Percentiles rank a stretch among this genome's conserved stretches.
These are phyloP conservation scores for Linderina pennispora DNA, from an alignment of 192 early-diverging fungal genomes.

Conservation along the genomic window DNA sequence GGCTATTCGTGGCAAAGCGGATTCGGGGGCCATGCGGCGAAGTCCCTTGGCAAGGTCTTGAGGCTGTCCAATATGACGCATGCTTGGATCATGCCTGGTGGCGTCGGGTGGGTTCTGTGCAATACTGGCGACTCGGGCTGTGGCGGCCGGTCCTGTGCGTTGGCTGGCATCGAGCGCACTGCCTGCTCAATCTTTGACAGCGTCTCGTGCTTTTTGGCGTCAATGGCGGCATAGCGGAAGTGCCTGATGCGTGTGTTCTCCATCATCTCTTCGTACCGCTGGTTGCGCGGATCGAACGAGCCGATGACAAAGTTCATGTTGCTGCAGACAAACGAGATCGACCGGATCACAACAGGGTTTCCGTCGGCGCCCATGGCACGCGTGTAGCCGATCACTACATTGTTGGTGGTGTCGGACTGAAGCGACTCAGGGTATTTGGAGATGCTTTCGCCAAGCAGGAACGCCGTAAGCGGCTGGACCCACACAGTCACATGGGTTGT, in stretches of 20 bases:
- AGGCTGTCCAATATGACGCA: no score
- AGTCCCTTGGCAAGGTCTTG: no score
- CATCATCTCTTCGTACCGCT: no score
- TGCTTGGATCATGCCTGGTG: no score
- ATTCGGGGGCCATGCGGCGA: constrained; percentile 20
- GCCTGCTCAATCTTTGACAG: no score
- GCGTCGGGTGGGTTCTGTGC: no score
- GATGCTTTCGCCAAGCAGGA: constrained; percentile 1
- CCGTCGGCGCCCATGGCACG: not conserved
- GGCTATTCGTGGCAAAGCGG: constrained; percentile 18
- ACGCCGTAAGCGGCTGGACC: constrained; percentile 2
- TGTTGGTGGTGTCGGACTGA: not conserved
- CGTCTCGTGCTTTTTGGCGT: no score
- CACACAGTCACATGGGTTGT: constrained; percentile 4
- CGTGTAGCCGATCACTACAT: constrained; percentile 2
- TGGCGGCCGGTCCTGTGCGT: no score
- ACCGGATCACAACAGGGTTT: not conserved
- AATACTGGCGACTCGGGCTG: no score
- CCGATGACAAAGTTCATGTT: constrained; percentile 10
- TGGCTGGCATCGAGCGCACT: no score
- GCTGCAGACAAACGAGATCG: constrained; percentile 19
- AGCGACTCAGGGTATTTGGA: constrained; percentile 4
- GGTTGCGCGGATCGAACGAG: not conserved
- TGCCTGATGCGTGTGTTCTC: no score
- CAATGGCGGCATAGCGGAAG: no score